A percentile compares a stretch with the other conserved stretches of the same genome.
Conservation (phyloP, 1,139 yeast genomes). For the Yamadazyma atlantica region DNA sequence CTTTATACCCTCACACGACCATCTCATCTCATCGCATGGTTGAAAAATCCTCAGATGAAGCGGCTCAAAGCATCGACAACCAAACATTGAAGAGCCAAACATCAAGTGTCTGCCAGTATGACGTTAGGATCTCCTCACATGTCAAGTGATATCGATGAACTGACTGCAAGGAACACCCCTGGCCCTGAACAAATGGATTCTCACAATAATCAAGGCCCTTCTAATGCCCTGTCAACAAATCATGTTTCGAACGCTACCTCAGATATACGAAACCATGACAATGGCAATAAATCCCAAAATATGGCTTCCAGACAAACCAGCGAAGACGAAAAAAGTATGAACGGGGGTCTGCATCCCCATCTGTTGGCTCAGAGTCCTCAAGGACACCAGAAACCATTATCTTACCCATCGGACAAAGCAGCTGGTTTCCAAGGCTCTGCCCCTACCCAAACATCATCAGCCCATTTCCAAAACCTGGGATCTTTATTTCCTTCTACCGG, state of each 20-base stretch:
- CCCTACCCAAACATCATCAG: background rate
- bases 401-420: background rate
- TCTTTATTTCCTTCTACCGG: background rate
- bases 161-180: background rate
- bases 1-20: background rate
- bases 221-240: no score
- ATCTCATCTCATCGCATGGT: conserved; percentile 4
- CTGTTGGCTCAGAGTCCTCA: background rate
- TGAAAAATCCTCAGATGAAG: conserved; percentile 3
- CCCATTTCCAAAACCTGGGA: background rate
- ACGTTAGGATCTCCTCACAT: background rate
- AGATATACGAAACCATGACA: background rate
- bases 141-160: no score
- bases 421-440: background rate
- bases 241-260: no score
- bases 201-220: background rate
- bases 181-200: background rate
- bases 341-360: background rate
- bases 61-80: conserved; percentile 2
- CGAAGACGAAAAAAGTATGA: background rate
- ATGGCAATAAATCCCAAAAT: background rate
- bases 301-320: background rate
- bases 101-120: background rate
- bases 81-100: no score
- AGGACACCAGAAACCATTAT: background rate